Evolutionary conservation across 2,329 filamentous ascomycete genomes (phyloP).

Genomic region (Beauveria medogensis): DNA sequence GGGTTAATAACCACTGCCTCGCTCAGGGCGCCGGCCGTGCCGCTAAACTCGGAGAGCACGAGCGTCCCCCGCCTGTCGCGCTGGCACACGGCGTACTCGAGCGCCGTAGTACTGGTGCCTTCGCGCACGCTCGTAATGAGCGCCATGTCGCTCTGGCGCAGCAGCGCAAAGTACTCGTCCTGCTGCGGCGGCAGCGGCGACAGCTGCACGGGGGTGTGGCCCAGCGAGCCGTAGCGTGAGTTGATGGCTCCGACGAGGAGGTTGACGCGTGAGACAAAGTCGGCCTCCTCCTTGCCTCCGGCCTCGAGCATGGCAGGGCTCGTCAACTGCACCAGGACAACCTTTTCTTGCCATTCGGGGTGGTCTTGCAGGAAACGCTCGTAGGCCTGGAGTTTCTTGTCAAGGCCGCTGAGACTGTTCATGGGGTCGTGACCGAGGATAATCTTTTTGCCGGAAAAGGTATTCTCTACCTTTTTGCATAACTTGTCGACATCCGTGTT

Average conservation of each 20-base stretch:
- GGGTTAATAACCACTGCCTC: conserved; percentile 94
- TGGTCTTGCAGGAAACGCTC: conserved; percentile 85
- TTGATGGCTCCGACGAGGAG: conserved; percentile 89
- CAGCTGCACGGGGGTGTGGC: conserved; percentile 85
- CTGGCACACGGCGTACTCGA: conserved; percentile 92
- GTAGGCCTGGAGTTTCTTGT: conserved; percentile 90
- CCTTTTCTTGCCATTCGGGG: conserved; percentile 84
- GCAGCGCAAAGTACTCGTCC: conserved; percentile 86
- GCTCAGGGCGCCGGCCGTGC: conserved; percentile 76
- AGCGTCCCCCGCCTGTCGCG: conserved; percentile 77
- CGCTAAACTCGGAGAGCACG: conserved; percentile 93
- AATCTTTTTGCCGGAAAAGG: conserved; percentile 86
- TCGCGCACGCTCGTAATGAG: conserved; percentile 92
- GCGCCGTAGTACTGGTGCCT: conserved; percentile 94
- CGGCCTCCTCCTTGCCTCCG: conserved; percentile 62
- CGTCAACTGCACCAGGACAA: conserved; percentile 90
- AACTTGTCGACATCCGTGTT: conserved; percentile 60
- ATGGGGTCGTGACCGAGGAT: conserved; percentile 92
- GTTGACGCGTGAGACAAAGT: conserved; percentile 79
- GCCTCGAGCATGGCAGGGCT: conserved; percentile 76
- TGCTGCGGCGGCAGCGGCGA: conserved; percentile 86
- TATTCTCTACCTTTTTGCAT: conserved; percentile 61
- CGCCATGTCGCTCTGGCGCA: conserved; percentile 82
- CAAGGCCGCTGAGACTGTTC: conserved; percentile 83
- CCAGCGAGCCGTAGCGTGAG: conserved; percentile 76